Evolutionary conservation across 1,284 basidiomycete species (phyloP), one percentile per base, ranked within the genome.

Genomic region (Puccinia hordei): DNA sequence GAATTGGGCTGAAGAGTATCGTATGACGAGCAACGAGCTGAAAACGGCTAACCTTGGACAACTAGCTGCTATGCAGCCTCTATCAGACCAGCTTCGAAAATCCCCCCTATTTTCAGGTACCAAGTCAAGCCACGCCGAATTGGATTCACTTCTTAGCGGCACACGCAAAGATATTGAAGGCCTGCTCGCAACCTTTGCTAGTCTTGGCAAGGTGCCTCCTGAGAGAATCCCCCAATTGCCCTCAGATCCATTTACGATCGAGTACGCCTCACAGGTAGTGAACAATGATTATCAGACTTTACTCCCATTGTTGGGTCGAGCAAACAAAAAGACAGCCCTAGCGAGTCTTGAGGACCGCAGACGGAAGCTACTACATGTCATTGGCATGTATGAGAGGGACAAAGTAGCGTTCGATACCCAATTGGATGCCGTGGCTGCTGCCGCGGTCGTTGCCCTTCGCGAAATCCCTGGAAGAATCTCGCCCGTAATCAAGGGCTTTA

Each of bases 401-500:
- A 98, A 98, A 87, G 89, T 89, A 41, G 91, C 92, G 83, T 91
- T 95, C 85, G 96, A 98, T 83, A 90, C 91, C 24, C 92, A 95
- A 73, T 91, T 98, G 17, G 91, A 90, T 12, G 93, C 97, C 12
- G 90, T 93, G 0, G 92, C 97, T 83, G 94, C 95, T 15, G 92
- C 92, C 2, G 94, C 96, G 0, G 92, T 96, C 82, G 92, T 99
- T 24, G 91, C 93, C 4, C 90, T 96, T 82, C 89, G 89, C 83
- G 90, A 90, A 51, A 91, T 93, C 51, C 95, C 95, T 0, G 90
- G 93, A 82, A 99, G 98, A 87, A 91, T 99, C 82, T 98, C 94
- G 83, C 96, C 93, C 0, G 91, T 99, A 65, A 95, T 99, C 75
- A 94, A 97, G 86, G 94, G 93, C 53, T 91, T 99, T 82, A 99